Conservation (phyloP, 2,329 filamentous ascomycete species). For the Aspergillus unguis region DNA sequence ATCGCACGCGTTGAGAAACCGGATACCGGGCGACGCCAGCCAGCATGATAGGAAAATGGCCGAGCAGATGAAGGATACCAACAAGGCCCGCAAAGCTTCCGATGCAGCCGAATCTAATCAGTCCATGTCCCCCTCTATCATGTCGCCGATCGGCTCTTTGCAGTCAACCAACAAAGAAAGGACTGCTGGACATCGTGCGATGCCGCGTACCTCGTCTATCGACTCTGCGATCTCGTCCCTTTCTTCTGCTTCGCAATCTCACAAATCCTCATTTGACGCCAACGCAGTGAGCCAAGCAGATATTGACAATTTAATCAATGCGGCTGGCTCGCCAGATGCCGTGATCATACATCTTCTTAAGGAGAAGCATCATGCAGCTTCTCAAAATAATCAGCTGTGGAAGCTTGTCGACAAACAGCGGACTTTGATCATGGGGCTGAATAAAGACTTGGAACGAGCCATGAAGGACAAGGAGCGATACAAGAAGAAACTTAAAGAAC, state of each 20-base stretch:
- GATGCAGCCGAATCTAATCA: conserved; percentile 26
- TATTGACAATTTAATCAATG: conserved; percentile 72
- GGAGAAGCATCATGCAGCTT: conserved; percentile 83
- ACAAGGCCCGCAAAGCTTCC: conserved; percentile 25
- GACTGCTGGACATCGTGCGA: conserved; percentile 29
- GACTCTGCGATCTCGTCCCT: conserved; percentile 86
- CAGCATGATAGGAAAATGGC: conserved; percentile 28
- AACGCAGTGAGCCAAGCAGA: conserved; percentile 64
- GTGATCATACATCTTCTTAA: conserved; percentile 84
- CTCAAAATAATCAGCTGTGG: conserved; percentile 93
- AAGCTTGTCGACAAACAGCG: conserved; percentile 93
- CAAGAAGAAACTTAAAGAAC: conserved; percentile 82
- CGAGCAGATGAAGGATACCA: conserved; percentile 21
- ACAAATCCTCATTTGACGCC: conserved; percentile 57
- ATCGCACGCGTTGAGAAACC: conserved; percentile 14
- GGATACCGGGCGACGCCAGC: conserved; percentile 8
- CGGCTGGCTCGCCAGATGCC: conserved; percentile 84
- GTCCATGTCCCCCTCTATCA: conserved; percentile 30
- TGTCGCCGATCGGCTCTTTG: conserved; percentile 28
- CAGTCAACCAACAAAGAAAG: conserved; percentile 31
- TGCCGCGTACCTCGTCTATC: conserved; percentile 78
- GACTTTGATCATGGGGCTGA: conserved; percentile 86
- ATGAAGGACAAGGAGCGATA: conserved; percentile 95
- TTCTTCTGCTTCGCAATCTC: conserved; percentile 58
- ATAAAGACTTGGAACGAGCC: conserved; percentile 87